Evolutionary conservation across 768 basidiomycete species (phyloP).

Genomic region (Leucosporidium scottii): DNA sequence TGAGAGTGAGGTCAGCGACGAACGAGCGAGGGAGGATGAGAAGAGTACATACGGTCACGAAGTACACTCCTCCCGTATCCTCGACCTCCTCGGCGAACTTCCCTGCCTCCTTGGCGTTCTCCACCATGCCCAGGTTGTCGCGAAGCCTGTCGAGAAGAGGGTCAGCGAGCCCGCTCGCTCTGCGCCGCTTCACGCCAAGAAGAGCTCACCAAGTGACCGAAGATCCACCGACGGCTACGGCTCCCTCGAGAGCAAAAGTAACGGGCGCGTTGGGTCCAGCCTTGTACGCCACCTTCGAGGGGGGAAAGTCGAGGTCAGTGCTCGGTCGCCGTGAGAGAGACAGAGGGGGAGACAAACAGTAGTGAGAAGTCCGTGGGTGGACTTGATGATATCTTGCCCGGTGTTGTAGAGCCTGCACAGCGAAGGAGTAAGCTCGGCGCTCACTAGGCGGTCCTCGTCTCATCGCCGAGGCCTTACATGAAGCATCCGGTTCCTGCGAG

Average conservation of each 20-base stretch:
- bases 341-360: conserved; percentile 53
- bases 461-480: conserved; percentile 43
- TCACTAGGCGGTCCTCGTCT: not conserved
- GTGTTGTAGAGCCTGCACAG: conserved; percentile 67
- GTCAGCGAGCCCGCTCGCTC: too few species aligned
- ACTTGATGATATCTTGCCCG: conserved; percentile 75
- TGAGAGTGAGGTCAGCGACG: too few species aligned
- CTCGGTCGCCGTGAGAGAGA: not conserved
- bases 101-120: conserved; percentile 75
- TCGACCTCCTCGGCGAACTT: conserved; percentile 66
- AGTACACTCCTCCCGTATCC: conserved; percentile 83
- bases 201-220: conserved; percentile 74
- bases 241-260: conserved; percentile 89
- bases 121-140: conserved; percentile 79
- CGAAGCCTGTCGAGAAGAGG: conserved; percentile 55
- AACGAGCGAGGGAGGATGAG: too few species aligned
- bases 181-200: not conserved
- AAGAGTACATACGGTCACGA: conserved; percentile 65
- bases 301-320: conserved; percentile 2
- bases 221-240: conserved; percentile 89
- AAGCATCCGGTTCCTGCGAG: conserved; percentile 75
- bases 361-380: conserved; percentile 76
- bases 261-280: conserved; percentile 69
- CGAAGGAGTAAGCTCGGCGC: not conserved
- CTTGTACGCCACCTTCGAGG: conserved; percentile 72